Conservation (phyloP, 2,329 filamentous ascomycete genomes). For the Trichothecium roseum region DNA sequence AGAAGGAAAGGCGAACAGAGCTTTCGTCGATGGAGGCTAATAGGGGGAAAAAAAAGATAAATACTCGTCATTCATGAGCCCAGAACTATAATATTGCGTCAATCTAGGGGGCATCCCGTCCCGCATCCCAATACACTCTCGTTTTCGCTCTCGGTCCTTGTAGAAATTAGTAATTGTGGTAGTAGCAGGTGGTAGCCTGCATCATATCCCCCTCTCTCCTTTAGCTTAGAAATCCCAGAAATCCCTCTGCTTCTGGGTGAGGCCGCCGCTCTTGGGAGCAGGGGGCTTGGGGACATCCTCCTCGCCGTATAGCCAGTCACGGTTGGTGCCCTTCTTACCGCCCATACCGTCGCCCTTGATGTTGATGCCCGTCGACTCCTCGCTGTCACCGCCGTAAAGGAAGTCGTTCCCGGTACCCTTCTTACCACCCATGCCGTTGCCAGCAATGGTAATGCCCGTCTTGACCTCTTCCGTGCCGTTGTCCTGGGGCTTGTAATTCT, state of each 20-base stretch:
- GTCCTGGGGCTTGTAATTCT: background rate
- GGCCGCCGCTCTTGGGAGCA: constrained; percentile 10
- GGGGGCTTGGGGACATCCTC: constrained; percentile 12
- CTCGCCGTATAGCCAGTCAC: constrained; percentile 44
- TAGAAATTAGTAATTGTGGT: no score
- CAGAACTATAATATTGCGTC: no score
- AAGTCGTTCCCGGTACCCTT: constrained; percentile 45
- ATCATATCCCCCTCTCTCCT: no score
- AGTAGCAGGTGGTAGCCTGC: no score
- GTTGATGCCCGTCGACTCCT: constrained; percentile 18
- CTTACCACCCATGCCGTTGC: constrained; percentile 57
- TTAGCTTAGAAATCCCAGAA: no score
- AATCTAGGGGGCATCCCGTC: no score
- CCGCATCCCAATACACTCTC: no score
- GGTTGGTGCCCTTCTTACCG: constrained; percentile 41
- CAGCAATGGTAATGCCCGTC: constrained; percentile 32
- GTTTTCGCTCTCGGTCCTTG: no score
- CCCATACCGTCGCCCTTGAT: constrained; percentile 59
- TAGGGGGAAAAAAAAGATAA: no score
- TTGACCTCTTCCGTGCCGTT: background rate
- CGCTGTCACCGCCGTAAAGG: constrained; percentile 31
- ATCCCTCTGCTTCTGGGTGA: no score
- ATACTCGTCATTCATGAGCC: background rate
- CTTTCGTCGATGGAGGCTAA: no score
- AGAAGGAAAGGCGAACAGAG: no score